A percentile compares a stretch with the other conserved stretches of the same genome.
phyloP scores from a whole-genome alignment of 2,329 filamentous ascomycete genomes.

The Exophiala mesophila region DNA sequence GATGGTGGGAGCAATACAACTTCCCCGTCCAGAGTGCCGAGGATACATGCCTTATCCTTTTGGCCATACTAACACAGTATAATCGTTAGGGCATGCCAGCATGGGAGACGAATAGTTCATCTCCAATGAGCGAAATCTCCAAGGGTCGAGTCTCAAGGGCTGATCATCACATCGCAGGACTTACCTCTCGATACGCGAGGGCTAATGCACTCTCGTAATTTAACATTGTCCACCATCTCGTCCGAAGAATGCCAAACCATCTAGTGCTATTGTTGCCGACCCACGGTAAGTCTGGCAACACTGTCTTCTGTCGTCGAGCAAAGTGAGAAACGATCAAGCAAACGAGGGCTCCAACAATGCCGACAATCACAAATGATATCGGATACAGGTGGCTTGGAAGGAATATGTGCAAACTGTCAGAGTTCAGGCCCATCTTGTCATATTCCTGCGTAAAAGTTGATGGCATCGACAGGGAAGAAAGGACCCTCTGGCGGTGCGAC shows the following conservation, averaged over 20 bases:
- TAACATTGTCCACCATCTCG: conserved; percentile 11
- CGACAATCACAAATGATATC: no score
- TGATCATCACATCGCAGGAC: no score
- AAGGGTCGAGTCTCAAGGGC: no score
- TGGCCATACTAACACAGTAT: conserved; percentile 16
- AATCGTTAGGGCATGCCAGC: background rate
- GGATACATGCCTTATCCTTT: conserved; percentile 13
- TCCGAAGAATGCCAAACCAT: conserved; percentile 10
- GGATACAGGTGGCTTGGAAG: no score
- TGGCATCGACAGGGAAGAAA: no score
- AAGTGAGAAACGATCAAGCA: background rate
- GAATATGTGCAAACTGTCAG: no score
- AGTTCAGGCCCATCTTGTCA: no score
- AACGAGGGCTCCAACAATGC: no score
- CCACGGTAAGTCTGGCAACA: conserved; percentile 17
- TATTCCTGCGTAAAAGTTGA: no score
- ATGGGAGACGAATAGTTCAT: background rate
- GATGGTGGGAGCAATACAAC: conserved; percentile 33
- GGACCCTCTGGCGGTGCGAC: no score
- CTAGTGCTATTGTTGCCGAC: conserved; percentile 15
- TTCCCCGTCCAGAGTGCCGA: conserved; percentile 10
- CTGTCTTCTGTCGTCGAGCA: conserved; percentile 1
- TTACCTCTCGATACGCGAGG: conserved; percentile 17
- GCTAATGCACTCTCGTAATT: conserved; percentile 15
- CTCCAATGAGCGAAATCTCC: no score